Base-by-base conservation (phyloP, 2,329 filamentous ascomycete species). In the Curvularia sp. region DNA sequence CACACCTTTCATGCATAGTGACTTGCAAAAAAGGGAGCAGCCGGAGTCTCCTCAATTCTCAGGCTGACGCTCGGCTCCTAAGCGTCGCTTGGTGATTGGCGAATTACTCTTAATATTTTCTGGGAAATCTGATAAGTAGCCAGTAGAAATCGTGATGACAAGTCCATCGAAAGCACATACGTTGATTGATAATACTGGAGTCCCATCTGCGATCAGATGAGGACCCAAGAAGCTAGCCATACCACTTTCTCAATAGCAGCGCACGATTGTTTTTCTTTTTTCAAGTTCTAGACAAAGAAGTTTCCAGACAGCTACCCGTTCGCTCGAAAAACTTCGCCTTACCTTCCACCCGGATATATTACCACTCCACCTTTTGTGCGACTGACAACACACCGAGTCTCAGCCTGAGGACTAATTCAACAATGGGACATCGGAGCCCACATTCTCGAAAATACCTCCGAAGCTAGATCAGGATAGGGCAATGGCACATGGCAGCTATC, bases 81-180 rank as follows among this genome's bases (percentile, higher is more conserved):
- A 31, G 26, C 26, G 49, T 44, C 33, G 26, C 33, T 18, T 53
- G 49, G 13, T 48, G 26, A 53, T 57, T 53, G 54, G 42, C 13
- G 33, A 7, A 13, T 44, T 18, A 18, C 24, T n/a, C 24, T 28
- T 28, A 12, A 33, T 41, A 26, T 31, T 33, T 31, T 30, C 6
- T 41, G n/a, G 26, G 38, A 53, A 41, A 26, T 41, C 10, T 28
- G 26, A 24, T 53, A 31, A 46, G 49, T 53, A 39, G 49, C 28
- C 18, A 28, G 24, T 24, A 26, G 22, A 22, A 26, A 26, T 12
- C 22, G 20, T 26, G 12, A 43, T 24, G 41, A 24, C 24, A 26
- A 24, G 41, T 5, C 41, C 20, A 24, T 43, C 24, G 5, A 26
- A 28, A 28, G 24, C 24, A 44, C 7, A 44, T 24, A 9, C n/a